phyloP scores from a whole-genome alignment of 768 basidiomycete species.

The Tulasnella sp. region DNA sequence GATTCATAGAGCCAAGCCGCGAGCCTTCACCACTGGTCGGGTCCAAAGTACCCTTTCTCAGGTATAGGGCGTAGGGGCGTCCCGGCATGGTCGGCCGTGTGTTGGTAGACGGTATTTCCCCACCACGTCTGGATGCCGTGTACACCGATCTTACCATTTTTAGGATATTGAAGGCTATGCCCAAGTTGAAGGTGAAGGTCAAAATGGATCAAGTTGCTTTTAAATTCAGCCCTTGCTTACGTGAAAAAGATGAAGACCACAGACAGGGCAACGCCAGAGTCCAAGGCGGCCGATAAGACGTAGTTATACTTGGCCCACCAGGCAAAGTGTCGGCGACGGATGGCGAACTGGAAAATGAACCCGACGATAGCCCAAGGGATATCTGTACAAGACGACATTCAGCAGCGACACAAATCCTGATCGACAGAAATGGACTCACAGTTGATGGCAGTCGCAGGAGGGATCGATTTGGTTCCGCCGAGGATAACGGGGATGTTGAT shows the following conservation, averaged over 20 bases:
- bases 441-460: conserved; percentile 58
- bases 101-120: conserved; percentile 43
- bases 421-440: conserved; percentile 52
- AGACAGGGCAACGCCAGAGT: conserved; percentile 54
- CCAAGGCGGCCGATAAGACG: conserved; percentile 61
- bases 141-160: conserved; percentile 47
- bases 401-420: background rate
- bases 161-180: conserved; percentile 47
- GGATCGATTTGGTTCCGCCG: conserved; percentile 50
- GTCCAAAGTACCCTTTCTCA: conserved; percentile 12
- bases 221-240: no score
- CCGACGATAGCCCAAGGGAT: conserved; percentile 23
- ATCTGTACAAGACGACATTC: background rate
- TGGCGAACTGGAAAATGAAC: conserved; percentile 20
- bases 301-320: conserved; percentile 27
- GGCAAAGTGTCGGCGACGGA: conserved; percentile 19
- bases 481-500: conserved; percentile 57
- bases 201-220: no score
- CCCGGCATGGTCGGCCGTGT: conserved; percentile 12
- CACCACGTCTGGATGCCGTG: conserved; percentile 52
- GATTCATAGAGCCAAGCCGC: no score
- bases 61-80: background rate
- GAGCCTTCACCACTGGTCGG: no score
- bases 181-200: no score
- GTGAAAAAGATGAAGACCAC: conserved; percentile 47